Conservation (phyloP, 306 rosid genomes). For the Acacia melanoxylon region DNA sequence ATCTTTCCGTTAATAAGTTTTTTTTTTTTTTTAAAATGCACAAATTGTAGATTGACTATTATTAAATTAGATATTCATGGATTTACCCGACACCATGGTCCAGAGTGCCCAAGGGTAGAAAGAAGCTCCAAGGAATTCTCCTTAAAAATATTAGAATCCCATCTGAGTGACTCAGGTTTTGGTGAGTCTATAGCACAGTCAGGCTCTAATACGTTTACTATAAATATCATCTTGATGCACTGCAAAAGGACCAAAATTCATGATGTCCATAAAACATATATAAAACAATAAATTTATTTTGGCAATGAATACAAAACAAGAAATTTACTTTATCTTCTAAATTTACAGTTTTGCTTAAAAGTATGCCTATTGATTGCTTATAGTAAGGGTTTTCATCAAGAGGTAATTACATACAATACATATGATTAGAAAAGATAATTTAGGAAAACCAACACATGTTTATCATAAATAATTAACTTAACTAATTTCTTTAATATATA, state of each 20-base stretch:
- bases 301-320: too few relatives aligned
- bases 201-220: slow-evolving; percentile 22
- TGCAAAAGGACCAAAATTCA: background rate
- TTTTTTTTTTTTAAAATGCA: background rate
- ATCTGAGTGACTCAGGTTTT: background rate
- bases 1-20: background rate
- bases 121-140: background rate
- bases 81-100: slow-evolving; percentile 5
- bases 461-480: too few relatives aligned
- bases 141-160: background rate
- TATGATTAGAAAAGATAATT: too few relatives aligned
- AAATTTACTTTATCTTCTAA: too few relatives aligned
- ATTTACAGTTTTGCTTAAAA: too few relatives aligned
- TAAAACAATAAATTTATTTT: too few relatives aligned
- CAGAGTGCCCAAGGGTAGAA: background rate
- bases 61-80: background rate
- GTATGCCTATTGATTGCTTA: too few relatives aligned
- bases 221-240: background rate
- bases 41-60: background rate
- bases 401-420: too few relatives aligned
- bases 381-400: too few relatives aligned
- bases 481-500: too few relatives aligned
- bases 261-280: background rate
- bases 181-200: background rate
- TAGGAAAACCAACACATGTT: too few relatives aligned